Base-by-base conservation (phyloP, 805 yeast genomes). In the Jamesozyma piceae region DNA sequence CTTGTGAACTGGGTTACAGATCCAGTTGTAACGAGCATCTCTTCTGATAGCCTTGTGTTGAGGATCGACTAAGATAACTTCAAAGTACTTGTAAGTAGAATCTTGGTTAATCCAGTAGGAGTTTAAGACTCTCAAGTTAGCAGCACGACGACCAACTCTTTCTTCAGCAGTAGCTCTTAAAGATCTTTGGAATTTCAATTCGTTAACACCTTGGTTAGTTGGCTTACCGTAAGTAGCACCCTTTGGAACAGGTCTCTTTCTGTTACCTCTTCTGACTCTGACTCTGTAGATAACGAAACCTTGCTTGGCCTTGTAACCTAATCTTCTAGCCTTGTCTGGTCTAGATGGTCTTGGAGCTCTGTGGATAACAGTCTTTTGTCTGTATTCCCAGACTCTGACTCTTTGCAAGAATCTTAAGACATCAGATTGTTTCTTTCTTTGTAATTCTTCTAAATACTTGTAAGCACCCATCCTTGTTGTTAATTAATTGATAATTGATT, bases 181-280 rank as follows among this genome's bases (percentile, higher is more conserved):
- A 54, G 96, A 82, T 76, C 90, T 87, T 80, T 92, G 98, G 95
- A 88, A 89, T 79, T 92, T 92, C 78, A 92, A 85, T 74, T 92
- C 97, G 80, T 80, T 80, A 62, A 92, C 92, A 86, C 98, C 98
- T 78, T 87, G 95, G 95, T 92, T 92, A 79, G 98, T 92, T 82
- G 98, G 98, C 85, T 92, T 92, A 86, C 98, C 98, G 82, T 92
- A 90, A 71, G 97, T 92, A 68, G 97, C 97, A 86, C 98, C 98
- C 92, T 92, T 92, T 78, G 94, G 88, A 66, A 83, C 97, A 65
- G 97, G 97, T 78, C 95, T 87, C 96, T 92, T 92, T 85, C 98
- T 89, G 80, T 90, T 90, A 80, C 98, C 98, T 77, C 98, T 86
- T 78, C 97, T 87, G 66, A 92, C 97, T 77, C 98, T 87, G 74